Percentiles rank a stretch among this genome's conserved stretches.
phyloP scores from a whole-genome alignment of 257 asterid genomes.

The Solanum etuberosum region DNA sequence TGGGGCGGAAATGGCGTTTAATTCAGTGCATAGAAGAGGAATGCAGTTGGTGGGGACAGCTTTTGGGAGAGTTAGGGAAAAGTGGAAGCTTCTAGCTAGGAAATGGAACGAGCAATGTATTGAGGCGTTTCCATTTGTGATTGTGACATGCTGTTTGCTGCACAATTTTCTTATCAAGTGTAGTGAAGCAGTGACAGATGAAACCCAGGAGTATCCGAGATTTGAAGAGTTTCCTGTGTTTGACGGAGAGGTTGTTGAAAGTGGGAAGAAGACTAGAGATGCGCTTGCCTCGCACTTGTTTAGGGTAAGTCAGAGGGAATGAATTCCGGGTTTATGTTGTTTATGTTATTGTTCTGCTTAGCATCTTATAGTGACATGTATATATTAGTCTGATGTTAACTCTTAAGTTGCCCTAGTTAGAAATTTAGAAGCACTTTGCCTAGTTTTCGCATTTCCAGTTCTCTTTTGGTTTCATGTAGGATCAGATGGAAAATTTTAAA shows the following conservation, averaged over 20 bases:
- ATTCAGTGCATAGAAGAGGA: conserved; percentile 47
- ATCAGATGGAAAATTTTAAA: not conserved
- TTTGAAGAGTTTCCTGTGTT: conserved; percentile 28
- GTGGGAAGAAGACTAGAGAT: conserved; percentile 53
- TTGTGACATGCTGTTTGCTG: conserved; percentile 73
- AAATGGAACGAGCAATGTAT: conserved; percentile 60
- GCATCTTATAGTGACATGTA: not conserved
- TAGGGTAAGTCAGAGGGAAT: conserved; percentile 45
- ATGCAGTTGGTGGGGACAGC: conserved; percentile 55
- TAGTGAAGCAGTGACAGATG: conserved; percentile 54
- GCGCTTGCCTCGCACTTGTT: conserved; percentile 70
- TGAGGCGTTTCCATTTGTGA: conserved; percentile 75
- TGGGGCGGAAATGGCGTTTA: conserved; percentile 37
- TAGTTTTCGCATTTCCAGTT: not conserved
- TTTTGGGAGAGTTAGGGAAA: conserved; percentile 39
- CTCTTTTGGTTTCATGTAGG: not conserved
- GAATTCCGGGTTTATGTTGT: not conserved
- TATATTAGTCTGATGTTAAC: not conserved
- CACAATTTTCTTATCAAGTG: conserved; percentile 91
- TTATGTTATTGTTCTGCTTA: not conserved
- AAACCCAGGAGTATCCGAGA: conserved; percentile 18
- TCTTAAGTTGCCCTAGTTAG: not conserved
- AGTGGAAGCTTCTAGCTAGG: conserved; percentile 72
- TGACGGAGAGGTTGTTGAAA: conserved; percentile 48
- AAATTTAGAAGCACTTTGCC: not conserved